Conservation (phyloP, 306 rosid genomes). For the Medicago ruthenica region DNA sequence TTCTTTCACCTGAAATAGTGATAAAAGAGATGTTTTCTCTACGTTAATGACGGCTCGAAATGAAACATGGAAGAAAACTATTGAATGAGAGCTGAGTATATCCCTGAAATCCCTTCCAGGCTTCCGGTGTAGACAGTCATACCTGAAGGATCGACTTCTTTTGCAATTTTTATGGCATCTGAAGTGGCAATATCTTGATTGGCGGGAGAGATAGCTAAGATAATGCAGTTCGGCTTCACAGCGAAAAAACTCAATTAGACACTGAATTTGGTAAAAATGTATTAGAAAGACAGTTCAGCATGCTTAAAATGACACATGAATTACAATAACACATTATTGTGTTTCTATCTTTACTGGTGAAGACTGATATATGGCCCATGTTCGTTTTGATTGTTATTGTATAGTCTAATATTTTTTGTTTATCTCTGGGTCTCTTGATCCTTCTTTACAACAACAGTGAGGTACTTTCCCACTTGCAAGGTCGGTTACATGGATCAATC, state of each 20-base stretch:
- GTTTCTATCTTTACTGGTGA: slow-evolving; percentile 10
- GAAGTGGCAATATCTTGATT: slow-evolving; percentile 99
- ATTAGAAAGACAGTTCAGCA: slow-evolving; percentile 29
- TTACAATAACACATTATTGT: background rate
- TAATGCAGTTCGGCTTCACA: slow-evolving; percentile 94
- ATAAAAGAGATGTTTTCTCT: background rate
- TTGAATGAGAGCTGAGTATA: slow-evolving; percentile 26
- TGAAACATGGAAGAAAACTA: slow-evolving; percentile 27
- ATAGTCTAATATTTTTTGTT: background rate
- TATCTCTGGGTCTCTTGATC: background rate
- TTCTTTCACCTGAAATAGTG: slow-evolving; percentile 82
- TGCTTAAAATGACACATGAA: slow-evolving; percentile 22
- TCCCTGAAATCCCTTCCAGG: slow-evolving; percentile 27
- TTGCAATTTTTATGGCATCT: slow-evolving; percentile 95
- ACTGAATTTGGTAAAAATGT: background rate
- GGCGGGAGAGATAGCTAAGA: slow-evolving; percentile 97
- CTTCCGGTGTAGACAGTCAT: slow-evolving; percentile 40
- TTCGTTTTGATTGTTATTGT: background rate
- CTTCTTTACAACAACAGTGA: slow-evolving; percentile 1
- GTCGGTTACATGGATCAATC: background rate
- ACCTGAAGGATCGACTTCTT: slow-evolving; percentile 98
- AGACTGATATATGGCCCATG: background rate
- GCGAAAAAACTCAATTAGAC: slow-evolving; percentile 50
- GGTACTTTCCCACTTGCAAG: background rate
- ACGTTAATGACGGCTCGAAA: slow-evolving; percentile 11